Base-by-base conservation (phyloP, 2,329 filamentous ascomycete genomes). In the Moelleriella libera region DNA sequence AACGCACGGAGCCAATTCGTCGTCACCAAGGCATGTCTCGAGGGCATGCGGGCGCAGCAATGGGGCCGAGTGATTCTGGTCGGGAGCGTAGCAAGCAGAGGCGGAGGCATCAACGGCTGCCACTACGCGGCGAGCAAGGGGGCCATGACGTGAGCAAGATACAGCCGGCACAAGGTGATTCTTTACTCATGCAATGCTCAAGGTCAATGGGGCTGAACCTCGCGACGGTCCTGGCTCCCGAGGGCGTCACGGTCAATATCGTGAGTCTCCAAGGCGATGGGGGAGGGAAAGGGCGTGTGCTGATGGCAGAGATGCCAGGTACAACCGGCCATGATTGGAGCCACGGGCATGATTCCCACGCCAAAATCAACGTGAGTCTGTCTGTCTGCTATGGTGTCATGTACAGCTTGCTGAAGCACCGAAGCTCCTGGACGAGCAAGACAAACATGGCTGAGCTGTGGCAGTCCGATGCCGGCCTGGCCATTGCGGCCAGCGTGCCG, bases 181-280 rank as follows among this genome's bases (percentile, higher is more conserved):
- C n/a, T n/a, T n/a, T n/a, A n/a, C n/a, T n/a, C n/a, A n/a, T n/a
- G n/a, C n/a, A n/a, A n/a, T n/a, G n/a, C n/a, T n/a, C n/a, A 37
- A 64, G 62, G n/a, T 60, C 62, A 0, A 64, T 64, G 62, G 60
- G 62, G 0, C 49, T 58, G 30, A 64, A 64, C 34, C 44, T 64
- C 28, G 56, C 62, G 0, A 62, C 61, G 5, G 32, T 62, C 9
- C 49, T 64, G 10, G 60, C 62, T 0, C 54, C 57, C 0, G 58
- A 63, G 42, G 60, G 61, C 1, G 50, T 64, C 2, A 63, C 61
- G 6, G 62, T 64, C 1, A 64, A 64, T n/a, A 58, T 56, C 10
- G 61, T 63, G 43, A 52, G 58, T 43, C 32, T 37, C 11, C 7
- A 11, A 37, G 11, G 32, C 32, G 7, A 37, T 37, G 32, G 11